Evolutionary conservation across 1,284 basidiomycete genomes (phyloP), one percentile per base, ranked within the genome.

Genomic region (Cryptococcus hybrid): DNA sequence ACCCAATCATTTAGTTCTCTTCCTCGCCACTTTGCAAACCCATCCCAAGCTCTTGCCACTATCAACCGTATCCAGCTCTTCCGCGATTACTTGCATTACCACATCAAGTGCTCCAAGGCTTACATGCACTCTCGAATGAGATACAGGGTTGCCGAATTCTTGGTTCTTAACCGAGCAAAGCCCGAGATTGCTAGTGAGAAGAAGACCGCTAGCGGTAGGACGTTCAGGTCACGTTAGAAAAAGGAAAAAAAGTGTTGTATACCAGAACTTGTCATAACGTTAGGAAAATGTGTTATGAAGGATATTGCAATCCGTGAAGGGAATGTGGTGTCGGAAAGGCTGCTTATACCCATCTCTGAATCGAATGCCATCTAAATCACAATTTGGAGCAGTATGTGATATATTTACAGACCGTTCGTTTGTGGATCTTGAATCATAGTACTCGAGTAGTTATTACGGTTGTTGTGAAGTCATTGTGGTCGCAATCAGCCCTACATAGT

Each of bases 51-150:
- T 6, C 82, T 85, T n/a, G 81, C 83, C 37, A 95, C 93, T 12
- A 98, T 98, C 73, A 94, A 92, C 40, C 91, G 92, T 70, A 91
- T 99, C 71, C 92, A 98, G 77, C 83, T 97, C 43, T 99, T 99
- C 88, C 84, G 96, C 53, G 93, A 98, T 78, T 98, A 98, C 75
- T 83, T 99, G 42, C 96, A 99, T 80, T 99, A 99, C 79, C 96
- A 99, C 79, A 96, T 99, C 85, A 99, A 84, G 67, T 98, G 95
- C 78, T 94, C 89, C 54, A 99, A 99, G 79, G 96, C 95, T 1
- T 99, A 99, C 81, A 95, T 99, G 91, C 96, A 99, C 79, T 95
- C 92, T 30, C 84, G 96, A 52, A 96, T 99, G 94, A 84, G 96
- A 60, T 84, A 89, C 74, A 86, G 96, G 34, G 96, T 97, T 11